phyloP scores from a whole-genome alignment of 164 flowering plant genomes.

The Warburgia ugandensis region DNA sequence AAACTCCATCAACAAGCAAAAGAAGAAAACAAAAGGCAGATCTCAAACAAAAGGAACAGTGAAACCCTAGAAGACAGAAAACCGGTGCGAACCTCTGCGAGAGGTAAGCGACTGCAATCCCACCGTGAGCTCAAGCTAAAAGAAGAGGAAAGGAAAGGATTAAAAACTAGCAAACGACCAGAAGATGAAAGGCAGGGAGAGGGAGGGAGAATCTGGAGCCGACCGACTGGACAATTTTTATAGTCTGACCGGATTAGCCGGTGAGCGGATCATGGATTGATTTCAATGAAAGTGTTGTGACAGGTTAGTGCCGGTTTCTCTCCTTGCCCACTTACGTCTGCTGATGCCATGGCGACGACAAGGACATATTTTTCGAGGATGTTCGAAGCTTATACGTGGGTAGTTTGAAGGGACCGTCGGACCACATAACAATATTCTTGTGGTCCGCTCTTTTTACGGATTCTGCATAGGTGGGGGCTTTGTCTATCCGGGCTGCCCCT shows the following conservation, averaged over 20 bases:
- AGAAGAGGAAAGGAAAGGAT: neutral
- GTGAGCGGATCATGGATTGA: no score
- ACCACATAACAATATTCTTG: no score
- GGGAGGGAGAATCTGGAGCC: neutral
- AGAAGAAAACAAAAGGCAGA: neutral
- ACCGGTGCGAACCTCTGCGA: neutral
- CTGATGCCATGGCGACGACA: neutral
- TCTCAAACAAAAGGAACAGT: neutral
- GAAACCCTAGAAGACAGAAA: neutral
- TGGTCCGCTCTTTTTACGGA: no score
- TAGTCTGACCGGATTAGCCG: conserved; percentile 7
- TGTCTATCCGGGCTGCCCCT: no score
- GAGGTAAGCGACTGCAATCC: conserved; percentile 2
- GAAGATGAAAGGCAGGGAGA: neutral
- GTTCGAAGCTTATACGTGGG: neutral
- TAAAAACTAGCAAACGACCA: neutral
- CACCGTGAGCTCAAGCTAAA: neutral
- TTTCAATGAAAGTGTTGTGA: conserved; percentile 8
- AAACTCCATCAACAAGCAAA: neutral
- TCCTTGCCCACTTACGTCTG: no score
- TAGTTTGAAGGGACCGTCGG: no score
- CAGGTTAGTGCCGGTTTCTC: conserved; percentile 12
- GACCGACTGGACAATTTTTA: neutral
- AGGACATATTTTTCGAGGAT: conserved; percentile 1
- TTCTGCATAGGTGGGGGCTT: no score